Evolutionary conservation across 441 rosid genomes (phyloP), one percentile per base, ranked within the genome.

Genomic region (Omphalea diandra): DNA sequence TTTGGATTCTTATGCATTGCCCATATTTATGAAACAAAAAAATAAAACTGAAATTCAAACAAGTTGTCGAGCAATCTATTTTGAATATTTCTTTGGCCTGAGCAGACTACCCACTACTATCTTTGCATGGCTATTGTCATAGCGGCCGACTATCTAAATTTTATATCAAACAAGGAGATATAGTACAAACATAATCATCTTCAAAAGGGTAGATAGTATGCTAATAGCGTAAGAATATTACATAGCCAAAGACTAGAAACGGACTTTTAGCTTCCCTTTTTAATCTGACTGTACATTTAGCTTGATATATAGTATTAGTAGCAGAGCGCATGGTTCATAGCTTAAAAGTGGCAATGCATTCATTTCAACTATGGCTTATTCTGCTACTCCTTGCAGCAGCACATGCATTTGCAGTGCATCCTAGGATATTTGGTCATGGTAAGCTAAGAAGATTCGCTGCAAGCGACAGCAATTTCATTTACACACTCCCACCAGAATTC

Each of bases 401-500:
- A 33, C 2, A 11, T 32, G 10, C 69, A 33, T 65, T 32, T 12
- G 69, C 69, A 50, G 20, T 65, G 8, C 69, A 65, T 65, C 59
- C 69, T 50, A 50, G 46, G 7, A 65, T 50, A 65, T 33, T 65
- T n/a, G 14, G 17, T 4, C 32, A 38, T 50, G 14, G n/a, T 5
- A 24, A 18, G 11, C n/a, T 50, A 20, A 32, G 27, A 14, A 33
- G 43, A 40, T 50, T 65, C 2, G 7, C 31, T 10, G 47, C 69
- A 2, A 65, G 33, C 2, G 59, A 24, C 0, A 2, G 1, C 31
- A n/a, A n/a, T n/a, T n/a, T 65, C 58, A 32, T 31, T 3, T 9
- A 11, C 32, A n/a, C n/a, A 17, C 57, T 65, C 38, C 69, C 73
- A 20, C 55, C 68, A 17, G 77, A 73, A 6, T 73, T 53, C 40